Conservation (phyloP, 176 grass and related monocot genomes). For the Saccharum spontaneum region DNA sequence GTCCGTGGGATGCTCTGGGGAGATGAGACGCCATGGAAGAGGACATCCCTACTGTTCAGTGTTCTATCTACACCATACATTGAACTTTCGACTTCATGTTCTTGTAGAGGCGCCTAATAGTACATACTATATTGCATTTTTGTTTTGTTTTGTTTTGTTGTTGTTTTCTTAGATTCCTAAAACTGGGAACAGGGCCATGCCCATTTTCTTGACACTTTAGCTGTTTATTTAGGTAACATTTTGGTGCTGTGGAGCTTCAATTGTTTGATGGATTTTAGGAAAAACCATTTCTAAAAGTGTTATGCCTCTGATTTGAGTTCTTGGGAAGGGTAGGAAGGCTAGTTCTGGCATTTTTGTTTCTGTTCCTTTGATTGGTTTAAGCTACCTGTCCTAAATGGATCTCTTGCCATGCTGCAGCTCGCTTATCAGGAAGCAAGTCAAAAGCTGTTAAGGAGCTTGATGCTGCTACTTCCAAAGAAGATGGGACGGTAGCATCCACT, state of each 20-base stretch:
- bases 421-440: constrained; percentile 70
- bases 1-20: background rate
- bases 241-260: background rate
- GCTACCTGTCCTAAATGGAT: constrained; percentile 22
- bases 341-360: background rate
- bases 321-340: constrained; percentile 3
- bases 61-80: background rate
- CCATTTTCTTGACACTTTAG: background rate
- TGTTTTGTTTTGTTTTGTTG: background rate
- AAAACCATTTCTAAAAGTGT: constrained; percentile 12
- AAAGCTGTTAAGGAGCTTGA: constrained; percentile 78
- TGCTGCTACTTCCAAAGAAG: constrained; percentile 49
- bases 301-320: background rate
- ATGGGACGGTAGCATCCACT: constrained; percentile 65
- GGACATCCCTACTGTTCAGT: background rate
- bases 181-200: background rate
- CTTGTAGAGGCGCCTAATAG: background rate
- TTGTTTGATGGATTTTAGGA: background rate
- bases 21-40: background rate
- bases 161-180: background rate
- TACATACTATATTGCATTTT: background rate
- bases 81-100: background rate
- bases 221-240: constrained; percentile 4
- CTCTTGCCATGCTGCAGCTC: constrained; percentile 43
- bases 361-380: background rate